Conservation (phyloP, 371 early-diverging fungal genomes). For the Syncephalis plumigaleata region DNA sequence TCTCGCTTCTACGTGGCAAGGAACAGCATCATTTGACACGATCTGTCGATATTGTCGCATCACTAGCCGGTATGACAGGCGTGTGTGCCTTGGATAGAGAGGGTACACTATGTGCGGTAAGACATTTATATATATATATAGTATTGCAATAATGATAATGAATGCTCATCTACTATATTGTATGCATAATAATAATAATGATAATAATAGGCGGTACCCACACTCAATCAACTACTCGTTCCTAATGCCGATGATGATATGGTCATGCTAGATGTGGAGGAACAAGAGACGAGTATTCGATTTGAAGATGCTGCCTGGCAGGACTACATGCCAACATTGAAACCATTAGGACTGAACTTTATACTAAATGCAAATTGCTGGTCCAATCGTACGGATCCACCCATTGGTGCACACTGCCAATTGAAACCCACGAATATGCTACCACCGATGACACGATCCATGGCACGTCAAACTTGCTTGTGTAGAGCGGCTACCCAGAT, state of each 20-base stretch:
- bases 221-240: conserved; percentile 74
- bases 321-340: conserved; percentile 49
- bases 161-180: too few relatives aligned
- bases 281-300: conserved; percentile 31
- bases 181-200: too few relatives aligned
- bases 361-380: conserved; percentile 70
- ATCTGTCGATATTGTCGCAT: conserved; percentile 78
- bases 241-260: conserved; percentile 43
- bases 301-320: conserved; percentile 88
- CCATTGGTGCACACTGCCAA: conserved; percentile 19
- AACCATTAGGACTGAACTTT: conserved; percentile 70
- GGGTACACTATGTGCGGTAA: conserved; percentile 68
- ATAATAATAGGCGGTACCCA: conserved; percentile 49
- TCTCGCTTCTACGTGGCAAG: conserved; percentile 36
- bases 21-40: conserved; percentile 51
- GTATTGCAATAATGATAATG: too few relatives aligned
- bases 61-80: conserved; percentile 79
- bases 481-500: conserved; percentile 71
- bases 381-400: conserved; percentile 47
- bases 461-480: conserved; percentile 39
- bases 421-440: not conserved
- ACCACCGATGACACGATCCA: conserved; percentile 1
- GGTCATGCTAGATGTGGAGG: conserved; percentile 61
- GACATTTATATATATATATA: too few relatives aligned
- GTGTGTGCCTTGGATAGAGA: conserved; percentile 90